A percentile compares a stretch with the other conserved stretches of the same genome.
Conservation (phyloP, 192 early-diverging fungal genomes). For the Coemansia sp. region DNA sequence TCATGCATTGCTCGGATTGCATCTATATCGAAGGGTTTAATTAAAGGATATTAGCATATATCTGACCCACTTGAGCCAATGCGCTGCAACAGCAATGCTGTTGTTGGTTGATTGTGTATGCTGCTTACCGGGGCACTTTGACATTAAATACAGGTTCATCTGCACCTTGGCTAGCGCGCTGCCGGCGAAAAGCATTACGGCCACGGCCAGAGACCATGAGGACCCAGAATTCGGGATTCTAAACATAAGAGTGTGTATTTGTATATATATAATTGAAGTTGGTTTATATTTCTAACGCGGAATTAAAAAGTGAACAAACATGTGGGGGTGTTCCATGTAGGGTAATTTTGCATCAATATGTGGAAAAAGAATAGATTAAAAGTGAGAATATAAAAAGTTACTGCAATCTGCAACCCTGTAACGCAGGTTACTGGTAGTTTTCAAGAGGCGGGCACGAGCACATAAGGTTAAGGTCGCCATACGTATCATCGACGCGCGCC, state of each 20-base stretch:
- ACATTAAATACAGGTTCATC: constrained; percentile 44
- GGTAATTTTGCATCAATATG: no score
- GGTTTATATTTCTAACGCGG: no score
- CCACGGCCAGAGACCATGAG: background rate
- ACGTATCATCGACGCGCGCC: constrained; percentile 89
- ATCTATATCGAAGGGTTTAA: constrained; percentile 21
- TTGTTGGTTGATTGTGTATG: background rate
- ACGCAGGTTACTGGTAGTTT: constrained; percentile 55
- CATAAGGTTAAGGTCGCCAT: constrained; percentile 90
- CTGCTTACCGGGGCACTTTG: constrained; percentile 40
- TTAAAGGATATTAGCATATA: background rate
- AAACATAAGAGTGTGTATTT: no score
- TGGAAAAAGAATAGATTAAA: constrained; percentile 2
- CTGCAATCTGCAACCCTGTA: background rate
- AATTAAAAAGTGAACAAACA: no score
- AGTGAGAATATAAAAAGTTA: constrained; percentile 14
- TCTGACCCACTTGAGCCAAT: no score
- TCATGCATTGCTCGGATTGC: constrained; percentile 38
- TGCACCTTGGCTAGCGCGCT: constrained; percentile 28
- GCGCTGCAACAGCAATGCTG: background rate
- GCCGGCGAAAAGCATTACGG: background rate
- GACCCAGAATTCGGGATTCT: no score
- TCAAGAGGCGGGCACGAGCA: constrained; percentile 96
- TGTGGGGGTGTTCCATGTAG: no score
- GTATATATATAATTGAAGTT: no score